Conservation (phyloP, 2,329 filamentous ascomycete genomes). For the Clonostachys chloroleuca region DNA sequence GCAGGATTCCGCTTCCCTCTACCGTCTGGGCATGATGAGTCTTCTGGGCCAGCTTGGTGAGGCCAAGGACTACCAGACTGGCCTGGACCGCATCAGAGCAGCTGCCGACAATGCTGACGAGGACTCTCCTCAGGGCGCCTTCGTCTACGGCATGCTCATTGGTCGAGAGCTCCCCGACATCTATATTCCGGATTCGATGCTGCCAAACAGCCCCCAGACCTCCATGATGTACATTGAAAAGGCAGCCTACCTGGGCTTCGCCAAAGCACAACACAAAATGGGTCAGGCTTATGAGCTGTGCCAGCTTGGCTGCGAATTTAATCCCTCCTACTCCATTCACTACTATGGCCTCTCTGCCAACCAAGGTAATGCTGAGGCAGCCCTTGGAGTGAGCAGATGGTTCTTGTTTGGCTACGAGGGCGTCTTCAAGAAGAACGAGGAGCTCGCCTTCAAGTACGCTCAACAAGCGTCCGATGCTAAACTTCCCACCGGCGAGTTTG, state of each 20-base stretch:
- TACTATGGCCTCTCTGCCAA: slow-evolving; percentile 92
- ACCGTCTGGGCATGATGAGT: slow-evolving; percentile 95
- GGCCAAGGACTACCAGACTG: slow-evolving; percentile 71
- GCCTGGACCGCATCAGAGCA: slow-evolving; percentile 75
- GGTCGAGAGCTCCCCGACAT: slow-evolving; percentile 90
- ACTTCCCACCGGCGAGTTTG: slow-evolving; percentile 88
- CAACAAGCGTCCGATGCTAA: slow-evolving; percentile 78
- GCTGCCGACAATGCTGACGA: slow-evolving; percentile 89
- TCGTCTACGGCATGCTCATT: slow-evolving; percentile 92
- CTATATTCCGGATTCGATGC: slow-evolving; percentile 63
- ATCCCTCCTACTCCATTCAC: slow-evolving; percentile 85
- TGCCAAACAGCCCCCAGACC: slow-evolving; percentile 67
- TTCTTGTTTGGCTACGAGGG: slow-evolving; percentile 94
- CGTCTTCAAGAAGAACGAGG: slow-evolving; percentile 92
- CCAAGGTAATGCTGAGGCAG: slow-evolving; percentile 89
- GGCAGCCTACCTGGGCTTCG: slow-evolving; percentile 90
- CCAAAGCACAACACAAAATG: slow-evolving; percentile 97
- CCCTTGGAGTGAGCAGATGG: slow-evolving; percentile 97
- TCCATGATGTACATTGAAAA: slow-evolving; percentile 92
- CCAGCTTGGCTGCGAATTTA: slow-evolving; percentile 90
- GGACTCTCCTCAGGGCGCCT: slow-evolving; percentile 94
- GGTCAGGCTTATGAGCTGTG: slow-evolving; percentile 93
- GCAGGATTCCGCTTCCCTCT: slow-evolving; percentile 81
- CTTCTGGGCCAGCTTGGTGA: slow-evolving; percentile 91
- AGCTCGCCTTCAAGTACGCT: slow-evolving; percentile 87